Percentiles rank a stretch among this genome's conserved stretches.
These are phyloP conservation scores for Pseudozyma flocculosa DNA, from an alignment of 1,284 basidiomycete genomes.

Conservation along the genomic window DNA sequence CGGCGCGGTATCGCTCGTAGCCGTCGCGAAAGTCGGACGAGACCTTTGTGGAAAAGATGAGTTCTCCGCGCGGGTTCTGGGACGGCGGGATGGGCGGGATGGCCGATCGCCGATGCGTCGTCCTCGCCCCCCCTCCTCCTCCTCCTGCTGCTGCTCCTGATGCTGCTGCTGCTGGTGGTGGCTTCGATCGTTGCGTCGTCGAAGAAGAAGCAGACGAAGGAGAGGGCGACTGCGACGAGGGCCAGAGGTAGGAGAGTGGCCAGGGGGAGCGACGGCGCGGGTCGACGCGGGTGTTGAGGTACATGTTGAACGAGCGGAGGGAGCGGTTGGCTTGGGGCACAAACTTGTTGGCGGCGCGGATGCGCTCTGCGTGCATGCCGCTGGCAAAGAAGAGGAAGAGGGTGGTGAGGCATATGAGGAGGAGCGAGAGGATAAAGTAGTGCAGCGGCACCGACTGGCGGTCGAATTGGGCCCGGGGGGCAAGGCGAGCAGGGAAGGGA, in stretches of 20 bases:
- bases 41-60: constrained; percentile 90
- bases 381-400: constrained; percentile 93
- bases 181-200: background rate
- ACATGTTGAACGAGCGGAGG: constrained; percentile 90
- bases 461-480: too few species aligned
- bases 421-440: constrained; percentile 40
- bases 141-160: too few species aligned
- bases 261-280: constrained; percentile 62
- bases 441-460: constrained; percentile 28
- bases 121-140: too few species aligned
- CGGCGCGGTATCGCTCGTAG: constrained; percentile 86
- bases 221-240: too few species aligned
- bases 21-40: constrained; percentile 79
- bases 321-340: constrained; percentile 93
- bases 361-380: constrained; percentile 94
- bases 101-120: background rate
- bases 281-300: constrained; percentile 84
- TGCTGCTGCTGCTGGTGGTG: background rate
- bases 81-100: constrained; percentile 85
- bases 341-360: constrained; percentile 95
- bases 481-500: too few species aligned
- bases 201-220: background rate
- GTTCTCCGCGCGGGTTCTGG: constrained; percentile 85
- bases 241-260: too few species aligned
- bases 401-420: constrained; percentile 66